These are phyloP conservation scores for Dionaea muscipula DNA, from an alignment of 179 eudicot species.

Conservation along the genomic window DNA sequence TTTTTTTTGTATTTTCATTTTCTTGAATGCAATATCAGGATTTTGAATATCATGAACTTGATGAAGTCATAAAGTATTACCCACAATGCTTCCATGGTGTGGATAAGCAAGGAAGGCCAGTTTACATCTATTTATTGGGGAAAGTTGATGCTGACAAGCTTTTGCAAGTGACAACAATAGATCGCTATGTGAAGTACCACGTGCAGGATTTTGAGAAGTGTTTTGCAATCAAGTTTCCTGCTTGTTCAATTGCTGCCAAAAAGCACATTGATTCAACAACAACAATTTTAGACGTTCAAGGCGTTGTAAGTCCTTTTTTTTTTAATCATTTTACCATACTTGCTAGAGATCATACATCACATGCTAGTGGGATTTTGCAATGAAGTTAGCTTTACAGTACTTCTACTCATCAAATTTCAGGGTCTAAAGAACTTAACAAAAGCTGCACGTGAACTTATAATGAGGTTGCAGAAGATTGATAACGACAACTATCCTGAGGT, in stretches of 20 bases:
- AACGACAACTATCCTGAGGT: conserved; percentile 94
- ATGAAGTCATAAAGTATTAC: conserved; percentile 70
- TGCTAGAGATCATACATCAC: neutral
- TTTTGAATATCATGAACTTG: conserved; percentile 67
- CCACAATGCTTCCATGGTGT: conserved; percentile 98
- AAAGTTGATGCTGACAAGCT: conserved; percentile 80
- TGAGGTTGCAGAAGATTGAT: conserved; percentile 75
- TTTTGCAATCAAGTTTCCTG: conserved; percentile 75
- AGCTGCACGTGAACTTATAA: conserved; percentile 70
- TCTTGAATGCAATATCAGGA: conserved; percentile 29
- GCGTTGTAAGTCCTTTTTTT: conserved; percentile 53
- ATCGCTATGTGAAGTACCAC: conserved; percentile 77
- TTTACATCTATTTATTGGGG: conserved; percentile 76
- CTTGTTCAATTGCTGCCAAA: conserved; percentile 90
- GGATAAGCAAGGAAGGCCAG: conserved; percentile 85
- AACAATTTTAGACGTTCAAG: conserved; percentile 90
- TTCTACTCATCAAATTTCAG: conserved; percentile 20
- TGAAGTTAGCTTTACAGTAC: too few species aligned
- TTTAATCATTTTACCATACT: neutral
- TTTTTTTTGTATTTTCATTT: neutral
- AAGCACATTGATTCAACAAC: conserved; percentile 83
- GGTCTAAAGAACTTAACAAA: conserved; percentile 69
- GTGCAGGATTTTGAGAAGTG: conserved; percentile 78
- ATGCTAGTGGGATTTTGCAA: neutral
- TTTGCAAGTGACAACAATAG: conserved; percentile 85